These are phyloP conservation scores for Cucurbita pepo DNA, from an alignment of 306 rosid species.

Conservation along the genomic window DNA sequence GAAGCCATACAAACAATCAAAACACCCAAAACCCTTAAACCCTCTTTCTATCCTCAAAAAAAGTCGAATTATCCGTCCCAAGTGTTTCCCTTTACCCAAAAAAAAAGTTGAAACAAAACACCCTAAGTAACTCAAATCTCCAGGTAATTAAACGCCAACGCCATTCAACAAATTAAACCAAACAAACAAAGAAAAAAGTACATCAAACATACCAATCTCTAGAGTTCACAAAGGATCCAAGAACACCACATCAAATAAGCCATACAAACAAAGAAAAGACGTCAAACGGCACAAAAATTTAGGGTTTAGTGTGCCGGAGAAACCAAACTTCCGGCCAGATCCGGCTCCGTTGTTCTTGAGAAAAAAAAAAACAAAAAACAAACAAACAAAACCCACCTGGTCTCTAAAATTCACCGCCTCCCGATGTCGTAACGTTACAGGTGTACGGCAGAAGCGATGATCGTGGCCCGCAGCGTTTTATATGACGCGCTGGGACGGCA, in stretches of 20 bases:
- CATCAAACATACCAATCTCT: not conserved
- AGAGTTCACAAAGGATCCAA: not conserved
- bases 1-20: slow-evolving; percentile 70
- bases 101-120: not conserved
- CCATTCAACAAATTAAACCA: not conserved
- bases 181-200: not conserved
- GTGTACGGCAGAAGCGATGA: slow-evolving; percentile 43
- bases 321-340: not conserved
- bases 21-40: slow-evolving; percentile 40
- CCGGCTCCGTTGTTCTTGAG: not conserved
- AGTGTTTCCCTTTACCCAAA: not conserved
- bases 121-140: not conserved
- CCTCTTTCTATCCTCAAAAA: not conserved
- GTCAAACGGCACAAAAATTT: not conserved
- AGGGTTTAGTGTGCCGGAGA: not conserved
- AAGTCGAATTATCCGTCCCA: not conserved
- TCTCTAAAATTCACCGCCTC: slow-evolving; percentile 9
- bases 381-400: not conserved
- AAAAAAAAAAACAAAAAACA: not conserved
- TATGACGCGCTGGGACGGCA: slow-evolving; percentile 11
- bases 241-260: not conserved
- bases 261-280: not conserved
- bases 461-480: slow-evolving; percentile 31
- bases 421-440: slow-evolving; percentile 27
- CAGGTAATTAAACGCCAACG: not conserved